phyloP scores from a whole-genome alignment of 2,329 filamentous ascomycete genomes.

The Arachnopeziza araneosa region DNA sequence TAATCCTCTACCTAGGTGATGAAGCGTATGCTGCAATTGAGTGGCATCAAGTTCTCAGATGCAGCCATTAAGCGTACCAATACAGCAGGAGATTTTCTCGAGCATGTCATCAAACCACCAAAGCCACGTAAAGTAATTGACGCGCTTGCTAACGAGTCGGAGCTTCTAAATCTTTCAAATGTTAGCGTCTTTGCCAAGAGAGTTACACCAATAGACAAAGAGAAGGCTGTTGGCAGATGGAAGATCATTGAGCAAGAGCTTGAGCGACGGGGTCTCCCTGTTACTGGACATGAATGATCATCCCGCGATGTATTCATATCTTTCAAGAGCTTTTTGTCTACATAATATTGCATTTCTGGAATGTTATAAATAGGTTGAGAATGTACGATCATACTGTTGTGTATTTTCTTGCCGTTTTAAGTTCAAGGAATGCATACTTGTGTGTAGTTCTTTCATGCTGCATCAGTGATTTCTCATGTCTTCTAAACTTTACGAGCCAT shows the following conservation, averaged over 20 bases:
- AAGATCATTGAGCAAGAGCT: slow-evolving; percentile 75
- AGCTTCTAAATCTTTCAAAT: slow-evolving; percentile 56
- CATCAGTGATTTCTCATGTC: background rate
- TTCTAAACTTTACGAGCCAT: background rate
- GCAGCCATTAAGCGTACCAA: slow-evolving; percentile 52
- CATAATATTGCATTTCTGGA: background rate
- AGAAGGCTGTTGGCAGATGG: slow-evolving; percentile 67
- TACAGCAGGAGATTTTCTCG: slow-evolving; percentile 50
- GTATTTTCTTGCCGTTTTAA: background rate
- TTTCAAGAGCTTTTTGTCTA: background rate
- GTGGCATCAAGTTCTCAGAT: slow-evolving; percentile 72
- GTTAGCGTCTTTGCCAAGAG: slow-evolving; percentile 61
- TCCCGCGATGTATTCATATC: background rate
- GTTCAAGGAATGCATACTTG: background rate
- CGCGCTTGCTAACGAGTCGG: slow-evolving; percentile 41
- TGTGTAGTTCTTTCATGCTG: background rate
- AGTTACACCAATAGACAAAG: slow-evolving; percentile 65
- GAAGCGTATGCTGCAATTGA: slow-evolving; percentile 77
- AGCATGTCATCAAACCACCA: slow-evolving; percentile 46
- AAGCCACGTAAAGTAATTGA: slow-evolving; percentile 60
- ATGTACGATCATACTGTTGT: background rate
- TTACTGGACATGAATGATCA: slow-evolving; percentile 36
- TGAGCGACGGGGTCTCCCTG: slow-evolving; percentile 53
- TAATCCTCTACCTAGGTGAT: slow-evolving; percentile 51
- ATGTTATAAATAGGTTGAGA: background rate